Conservation (phyloP, 768 basidiomycete genomes). For the Lentinula raphanica region DNA sequence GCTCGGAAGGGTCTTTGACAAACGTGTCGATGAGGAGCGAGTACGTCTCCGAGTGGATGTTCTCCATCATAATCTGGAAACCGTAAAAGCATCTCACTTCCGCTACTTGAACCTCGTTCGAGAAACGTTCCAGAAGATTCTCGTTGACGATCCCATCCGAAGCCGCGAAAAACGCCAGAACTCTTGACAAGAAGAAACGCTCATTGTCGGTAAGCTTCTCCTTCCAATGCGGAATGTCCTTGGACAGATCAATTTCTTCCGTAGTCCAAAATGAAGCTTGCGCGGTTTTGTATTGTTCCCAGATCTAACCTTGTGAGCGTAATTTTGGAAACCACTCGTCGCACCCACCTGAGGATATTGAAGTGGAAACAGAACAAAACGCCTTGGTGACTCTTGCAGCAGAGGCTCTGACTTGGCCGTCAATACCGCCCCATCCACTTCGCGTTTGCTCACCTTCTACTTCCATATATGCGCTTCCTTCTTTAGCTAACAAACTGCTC, state of each 20-base stretch:
- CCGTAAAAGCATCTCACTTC: constrained; percentile 79
- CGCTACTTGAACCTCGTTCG: constrained; percentile 66
- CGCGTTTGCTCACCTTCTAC: no score
- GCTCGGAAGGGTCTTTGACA: background rate
- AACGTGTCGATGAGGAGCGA: constrained; percentile 55
- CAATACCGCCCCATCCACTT: no score
- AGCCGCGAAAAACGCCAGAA: constrained; percentile 77
- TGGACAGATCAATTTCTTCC: constrained; percentile 68
- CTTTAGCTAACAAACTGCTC: no score
- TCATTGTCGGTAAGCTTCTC: constrained; percentile 65
- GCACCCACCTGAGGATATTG: constrained; percentile 4
- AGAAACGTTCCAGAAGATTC: constrained; percentile 73
- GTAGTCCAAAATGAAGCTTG: no score
- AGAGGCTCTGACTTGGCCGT: no score
- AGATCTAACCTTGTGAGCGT: constrained; percentile 41
- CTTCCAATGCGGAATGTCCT: constrained; percentile 67
- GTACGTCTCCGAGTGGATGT: no score
- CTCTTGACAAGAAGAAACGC: constrained; percentile 29
- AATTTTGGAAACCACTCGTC: background rate
- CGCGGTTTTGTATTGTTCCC: constrained; percentile 50
- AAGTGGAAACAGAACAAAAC: constrained; percentile 22
- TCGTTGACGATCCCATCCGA: constrained; percentile 80
- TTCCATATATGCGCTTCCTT: no score
- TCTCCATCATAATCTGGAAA: constrained; percentile 85
- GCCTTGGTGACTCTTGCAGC: background rate